Base-by-base conservation (phyloP, 441 rosid species). In the Gossypium aridum region DNA sequence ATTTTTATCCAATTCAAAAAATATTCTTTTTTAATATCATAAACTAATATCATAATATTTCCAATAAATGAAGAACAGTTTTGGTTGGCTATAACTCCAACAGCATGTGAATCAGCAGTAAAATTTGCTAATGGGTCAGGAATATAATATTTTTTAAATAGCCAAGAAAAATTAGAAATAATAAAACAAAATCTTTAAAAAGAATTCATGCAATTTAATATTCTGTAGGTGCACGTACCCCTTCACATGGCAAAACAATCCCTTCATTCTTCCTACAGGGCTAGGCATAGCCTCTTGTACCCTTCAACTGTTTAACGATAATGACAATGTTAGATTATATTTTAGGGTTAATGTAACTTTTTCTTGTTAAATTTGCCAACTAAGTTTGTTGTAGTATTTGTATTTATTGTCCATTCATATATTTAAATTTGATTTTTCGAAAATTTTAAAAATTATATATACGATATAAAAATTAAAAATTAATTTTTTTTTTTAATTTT, bases 201-300 rank as follows among this genome's bases (percentile, higher is more conserved):
- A 63, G 69, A 16, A 65, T 71, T 37, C 79, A 76, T 57, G 80
- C 60, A 63, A 75, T 74, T 67, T 67, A 55, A 26, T 19, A 74
- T 74, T 45, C 83, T 76, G 79, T 77, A 31, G 74, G 54, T 34
- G 57, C 72, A 65, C 62, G 70, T 49, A 78, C 76, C 66, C 66
- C 69, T 76, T 80, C 83, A 79, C 89, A 83, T 82, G 89, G 85
- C 75, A 57, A 22, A 77, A 68, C 74, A 77, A 80, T 80, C 43
- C 72, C 55, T 56, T 72, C 70, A 25, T 74, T 73, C 70, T 60
- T 28, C 78, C 76, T 80, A 78, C 31, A 70, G 60, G 56, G 72
- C 61, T 59, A 59, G 7, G 8, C 34, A 23, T 28, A 67, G 73
- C 67, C 62, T 13, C 28, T 82, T 77, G 72, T 71, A 43, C 73